A percentile compares a stretch with the other conserved stretches of the same genome.
These are phyloP conservation scores for Cyclotella baltica DNA, from an alignment of 108 stramenopile genomes.

Conservation along the genomic window DNA sequence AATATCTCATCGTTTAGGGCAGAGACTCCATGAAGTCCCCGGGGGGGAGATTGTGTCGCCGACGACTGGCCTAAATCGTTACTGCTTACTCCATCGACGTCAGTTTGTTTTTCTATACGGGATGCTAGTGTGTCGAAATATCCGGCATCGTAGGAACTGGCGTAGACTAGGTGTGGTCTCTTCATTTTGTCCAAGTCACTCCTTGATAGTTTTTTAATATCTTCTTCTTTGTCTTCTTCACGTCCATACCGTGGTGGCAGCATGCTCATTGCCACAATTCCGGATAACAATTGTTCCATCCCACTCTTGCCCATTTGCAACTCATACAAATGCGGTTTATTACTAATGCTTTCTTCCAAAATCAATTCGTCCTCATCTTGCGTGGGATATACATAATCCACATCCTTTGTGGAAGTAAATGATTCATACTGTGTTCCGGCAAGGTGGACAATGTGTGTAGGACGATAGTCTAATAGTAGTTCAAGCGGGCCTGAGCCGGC, in stretches of 20 bases:
- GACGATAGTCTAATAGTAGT: slow-evolving; percentile 48
- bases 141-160: slow-evolving; percentile 49
- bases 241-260: slow-evolving; percentile 18
- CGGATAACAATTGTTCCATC: slow-evolving; percentile 76
- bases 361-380: slow-evolving; percentile 40
- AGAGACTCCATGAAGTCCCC: slow-evolving; percentile 43
- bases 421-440: slow-evolving; percentile 61
- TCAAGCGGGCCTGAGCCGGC: slow-evolving; percentile 41
- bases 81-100: neutral
- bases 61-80: neutral
- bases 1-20: slow-evolving; percentile 74
- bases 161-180: slow-evolving; percentile 50
- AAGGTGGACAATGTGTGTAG: slow-evolving; percentile 85
- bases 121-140: slow-evolving; percentile 29
- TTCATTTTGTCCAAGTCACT: slow-evolving; percentile 24
- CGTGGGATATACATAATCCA: neutral
- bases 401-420: slow-evolving; percentile 47
- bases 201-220: slow-evolving; percentile 3
- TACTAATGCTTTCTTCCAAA: slow-evolving; percentile 19
- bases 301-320: slow-evolving; percentile 61
- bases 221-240: neutral
- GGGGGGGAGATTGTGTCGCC: slow-evolving; percentile 13
- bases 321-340: slow-evolving; percentile 58
- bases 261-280: slow-evolving; percentile 39
- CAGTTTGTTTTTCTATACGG: slow-evolving; percentile 35